Conservation (phyloP, 2,329 filamentous ascomycete genomes). For the Alternaria sp. region DNA sequence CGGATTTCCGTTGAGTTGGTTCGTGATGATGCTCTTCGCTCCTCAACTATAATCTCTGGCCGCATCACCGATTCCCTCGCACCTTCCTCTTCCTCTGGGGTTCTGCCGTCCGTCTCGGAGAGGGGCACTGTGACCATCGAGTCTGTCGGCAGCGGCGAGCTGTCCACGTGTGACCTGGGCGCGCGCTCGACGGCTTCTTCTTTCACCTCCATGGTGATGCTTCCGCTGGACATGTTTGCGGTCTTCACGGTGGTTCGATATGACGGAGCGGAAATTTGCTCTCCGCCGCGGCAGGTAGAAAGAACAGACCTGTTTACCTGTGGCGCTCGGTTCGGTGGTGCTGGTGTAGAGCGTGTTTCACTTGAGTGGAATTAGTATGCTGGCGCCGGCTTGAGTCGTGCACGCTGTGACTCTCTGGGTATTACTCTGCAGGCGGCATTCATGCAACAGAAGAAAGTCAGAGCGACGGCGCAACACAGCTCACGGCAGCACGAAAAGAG, state of each 20-base stretch:
- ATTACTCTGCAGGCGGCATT: neutral
- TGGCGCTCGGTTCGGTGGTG: slow-evolving; percentile 17
- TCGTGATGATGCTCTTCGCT: slow-evolving; percentile 38
- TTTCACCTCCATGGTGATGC: slow-evolving; percentile 25
- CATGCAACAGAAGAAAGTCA: neutral
- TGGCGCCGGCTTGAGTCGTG: slow-evolving; percentile 5
- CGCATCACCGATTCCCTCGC: slow-evolving; percentile 17
- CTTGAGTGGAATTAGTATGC: slow-evolving; percentile 15
- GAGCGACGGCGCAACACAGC: neutral
- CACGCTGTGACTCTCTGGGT: neutral
- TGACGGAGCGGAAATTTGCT: slow-evolving; percentile 5
- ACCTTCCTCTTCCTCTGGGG: slow-evolving; percentile 44
- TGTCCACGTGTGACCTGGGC: slow-evolving; percentile 36
- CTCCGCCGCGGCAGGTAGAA: slow-evolving; percentile 2
- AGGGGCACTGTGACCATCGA: slow-evolving; percentile 80
- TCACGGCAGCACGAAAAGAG: slow-evolving; percentile 5
- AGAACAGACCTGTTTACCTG: neutral
- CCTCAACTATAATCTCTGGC: slow-evolving; percentile 40
- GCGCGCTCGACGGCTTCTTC: slow-evolving; percentile 23
- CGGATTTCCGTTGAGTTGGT: slow-evolving; percentile 44
- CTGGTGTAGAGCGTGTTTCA: slow-evolving; percentile 33
- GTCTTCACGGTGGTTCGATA: neutral
- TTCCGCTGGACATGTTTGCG: neutral
- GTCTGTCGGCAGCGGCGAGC: slow-evolving; percentile 57
- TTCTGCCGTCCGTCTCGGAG: slow-evolving; percentile 64